Evolutionary conservation across 2,329 filamentous ascomycete genomes (phyloP).

Genomic region (Xylariomycetidae sp.): DNA sequence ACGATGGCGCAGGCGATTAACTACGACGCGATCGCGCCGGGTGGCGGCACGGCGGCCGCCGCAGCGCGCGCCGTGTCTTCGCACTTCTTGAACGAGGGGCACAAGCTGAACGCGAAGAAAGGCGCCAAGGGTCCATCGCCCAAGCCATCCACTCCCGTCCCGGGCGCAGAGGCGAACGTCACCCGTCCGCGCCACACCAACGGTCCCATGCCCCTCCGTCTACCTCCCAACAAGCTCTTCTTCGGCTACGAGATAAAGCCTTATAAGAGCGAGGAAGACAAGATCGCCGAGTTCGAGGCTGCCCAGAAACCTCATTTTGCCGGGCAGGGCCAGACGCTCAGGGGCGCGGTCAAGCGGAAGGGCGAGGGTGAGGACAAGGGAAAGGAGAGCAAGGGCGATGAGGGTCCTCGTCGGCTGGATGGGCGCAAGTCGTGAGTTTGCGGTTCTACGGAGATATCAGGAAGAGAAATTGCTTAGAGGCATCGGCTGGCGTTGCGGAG

Average conservation of each 20-base stretch:
- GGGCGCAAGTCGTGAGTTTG: slow-evolving; percentile 31
- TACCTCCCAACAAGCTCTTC: slow-evolving; percentile 88
- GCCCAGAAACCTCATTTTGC: slow-evolving; percentile 68
- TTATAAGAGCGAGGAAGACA: slow-evolving; percentile 70
- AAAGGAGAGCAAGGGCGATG: slow-evolving; percentile 42
- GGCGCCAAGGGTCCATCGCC: slow-evolving; percentile 68
- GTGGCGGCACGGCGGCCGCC: slow-evolving; percentile 59
- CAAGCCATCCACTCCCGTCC: slow-evolving; percentile 66
- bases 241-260: slow-evolving; percentile 94
- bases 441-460: neutral
- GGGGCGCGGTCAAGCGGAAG: slow-evolving; percentile 67
- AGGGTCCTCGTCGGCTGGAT: slow-evolving; percentile 41
- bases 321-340: slow-evolving; percentile 77
- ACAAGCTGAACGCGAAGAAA: slow-evolving; percentile 79
- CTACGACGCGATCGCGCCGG: slow-evolving; percentile 83
- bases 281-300: slow-evolving; percentile 59
- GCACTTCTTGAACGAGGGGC: slow-evolving; percentile 74
- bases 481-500: neutral
- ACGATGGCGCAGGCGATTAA: slow-evolving; percentile 99
- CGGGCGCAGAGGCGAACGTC: slow-evolving; percentile 36
- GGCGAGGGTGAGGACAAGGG: slow-evolving; percentile 41
- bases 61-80: slow-evolving; percentile 43
- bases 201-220: slow-evolving; percentile 77
- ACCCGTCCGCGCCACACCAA: slow-evolving; percentile 50
- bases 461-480: neutral